phyloP scores from a whole-genome alignment of 2,329 filamentous ascomycete genomes.

The Macrophomina pseudophaseolina region DNA sequence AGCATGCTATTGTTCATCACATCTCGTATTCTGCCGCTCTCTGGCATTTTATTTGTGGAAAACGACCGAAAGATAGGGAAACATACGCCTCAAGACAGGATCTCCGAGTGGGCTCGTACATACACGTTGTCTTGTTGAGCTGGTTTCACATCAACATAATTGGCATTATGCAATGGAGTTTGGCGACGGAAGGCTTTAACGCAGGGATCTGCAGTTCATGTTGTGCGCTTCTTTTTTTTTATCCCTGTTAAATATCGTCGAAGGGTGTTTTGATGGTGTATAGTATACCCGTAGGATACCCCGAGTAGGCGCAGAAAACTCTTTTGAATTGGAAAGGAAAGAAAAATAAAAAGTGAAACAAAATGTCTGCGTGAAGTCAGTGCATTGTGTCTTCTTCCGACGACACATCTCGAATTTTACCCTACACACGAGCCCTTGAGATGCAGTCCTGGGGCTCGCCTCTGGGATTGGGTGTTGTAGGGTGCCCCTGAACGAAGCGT shows the following conservation, averaged over 20 bases:
- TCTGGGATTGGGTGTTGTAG: neutral
- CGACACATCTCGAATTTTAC: no score
- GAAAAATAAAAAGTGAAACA: no score
- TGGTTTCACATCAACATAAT: neutral
- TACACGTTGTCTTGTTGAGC: neutral
- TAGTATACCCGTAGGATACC: slow-evolving; percentile 12
- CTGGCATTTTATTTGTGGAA: no score
- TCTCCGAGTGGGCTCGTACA: neutral
- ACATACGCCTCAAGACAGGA: neutral
- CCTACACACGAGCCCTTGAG: no score
- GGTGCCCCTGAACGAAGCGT: neutral
- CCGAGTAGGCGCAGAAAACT: slow-evolving; percentile 5
- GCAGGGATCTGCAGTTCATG: neutral
- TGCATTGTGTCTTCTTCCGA: no score
- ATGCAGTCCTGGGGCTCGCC: no score
- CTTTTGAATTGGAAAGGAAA: no score
- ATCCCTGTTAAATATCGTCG: neutral
- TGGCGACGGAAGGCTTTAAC: neutral
- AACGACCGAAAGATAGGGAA: no score
- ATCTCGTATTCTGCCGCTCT: no score
- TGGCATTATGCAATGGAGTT: slow-evolving; percentile 4
- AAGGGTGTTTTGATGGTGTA: slow-evolving; percentile 1
- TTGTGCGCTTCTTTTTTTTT: neutral
- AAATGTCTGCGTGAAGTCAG: no score
- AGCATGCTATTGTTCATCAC: neutral